phyloP scores from a whole-genome alignment of 2,329 filamentous ascomycete genomes.

The Fusarium sp. region DNA sequence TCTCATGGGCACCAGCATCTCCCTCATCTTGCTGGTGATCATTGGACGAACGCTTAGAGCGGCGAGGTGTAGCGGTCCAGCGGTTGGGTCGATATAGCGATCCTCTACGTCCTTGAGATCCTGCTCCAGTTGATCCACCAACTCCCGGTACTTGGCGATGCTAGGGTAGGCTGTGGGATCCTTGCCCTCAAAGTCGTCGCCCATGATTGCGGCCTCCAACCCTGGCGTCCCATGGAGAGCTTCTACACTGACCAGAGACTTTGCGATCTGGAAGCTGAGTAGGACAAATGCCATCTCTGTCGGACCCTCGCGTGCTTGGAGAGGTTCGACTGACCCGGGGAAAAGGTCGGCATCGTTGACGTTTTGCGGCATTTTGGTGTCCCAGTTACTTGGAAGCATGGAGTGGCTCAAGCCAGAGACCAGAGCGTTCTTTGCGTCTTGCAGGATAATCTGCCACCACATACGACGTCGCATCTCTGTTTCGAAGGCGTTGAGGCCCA shows the following conservation, averaged over 20 bases:
- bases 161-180: slow-evolving; percentile 44
- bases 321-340: slow-evolving; percentile 62
- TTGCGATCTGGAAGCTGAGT: slow-evolving; percentile 61
- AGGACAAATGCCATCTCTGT: slow-evolving; percentile 71
- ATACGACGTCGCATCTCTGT: slow-evolving; percentile 74
- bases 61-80: slow-evolving; percentile 64
- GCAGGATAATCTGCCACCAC: slow-evolving; percentile 73
- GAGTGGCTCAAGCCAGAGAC: slow-evolving; percentile 67
- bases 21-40: slow-evolving; percentile 61
- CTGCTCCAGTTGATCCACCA: slow-evolving; percentile 57
- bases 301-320: slow-evolving; percentile 64
- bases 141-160: slow-evolving; percentile 56
- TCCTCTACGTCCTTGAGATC: slow-evolving; percentile 59
- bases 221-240: slow-evolving; percentile 55
- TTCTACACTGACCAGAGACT: slow-evolving; percentile 60
- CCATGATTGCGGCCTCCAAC: slow-evolving; percentile 62
- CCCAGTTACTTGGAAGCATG: slow-evolving; percentile 63
- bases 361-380: slow-evolving; percentile 67
- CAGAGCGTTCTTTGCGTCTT: slow-evolving; percentile 67
- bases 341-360: slow-evolving; percentile 69
- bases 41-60: slow-evolving; percentile 60
- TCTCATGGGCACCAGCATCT: slow-evolving; percentile 59
- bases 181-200: slow-evolving; percentile 52
- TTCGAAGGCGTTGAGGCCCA: slow-evolving; percentile 70
- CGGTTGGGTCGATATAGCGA: slow-evolving; percentile 62